Conservation (phyloP, 169 alveolate genomes). For the Theileria orientalis region DNA sequence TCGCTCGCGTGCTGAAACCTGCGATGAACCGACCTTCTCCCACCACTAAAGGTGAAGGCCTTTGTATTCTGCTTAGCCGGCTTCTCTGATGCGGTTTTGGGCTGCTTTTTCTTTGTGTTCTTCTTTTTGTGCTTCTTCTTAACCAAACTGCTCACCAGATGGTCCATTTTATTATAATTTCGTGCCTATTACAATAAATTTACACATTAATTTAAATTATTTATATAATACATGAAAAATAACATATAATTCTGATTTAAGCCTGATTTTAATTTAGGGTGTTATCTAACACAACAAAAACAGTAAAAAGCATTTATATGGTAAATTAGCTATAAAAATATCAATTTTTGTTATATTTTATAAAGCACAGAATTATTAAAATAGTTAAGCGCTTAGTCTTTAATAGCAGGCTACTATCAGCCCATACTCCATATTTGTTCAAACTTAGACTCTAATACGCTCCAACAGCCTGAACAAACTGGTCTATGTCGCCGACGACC, state of each 20-base stretch:
- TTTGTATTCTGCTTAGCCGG: slow-evolving; percentile 82
- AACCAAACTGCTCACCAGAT: slow-evolving; percentile 1
- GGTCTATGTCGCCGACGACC: background rate
- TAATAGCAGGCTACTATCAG: no score
- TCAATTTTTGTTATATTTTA: no score
- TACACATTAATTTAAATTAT: background rate
- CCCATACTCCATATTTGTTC: no score
- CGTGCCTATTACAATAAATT: background rate
- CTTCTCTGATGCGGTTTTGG: slow-evolving; percentile 34
- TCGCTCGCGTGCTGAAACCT: slow-evolving; percentile 87
- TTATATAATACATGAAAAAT: slow-evolving; percentile 8
- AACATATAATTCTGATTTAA: background rate
- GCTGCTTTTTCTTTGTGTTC: slow-evolving; percentile 21
- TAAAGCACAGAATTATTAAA: no score
- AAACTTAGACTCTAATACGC: background rate
- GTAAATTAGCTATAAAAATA: no score
- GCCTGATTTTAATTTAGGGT: no score
- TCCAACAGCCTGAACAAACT: background rate
- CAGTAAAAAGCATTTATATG: no score
- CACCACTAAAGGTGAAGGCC: slow-evolving; percentile 93
- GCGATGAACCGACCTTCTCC: slow-evolving; percentile 85
- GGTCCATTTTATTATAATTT: slow-evolving; percentile 32
- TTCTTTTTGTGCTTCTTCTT: slow-evolving; percentile 37
- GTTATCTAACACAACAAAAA: no score
- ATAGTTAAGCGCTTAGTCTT: no score